Base-by-base conservation (phyloP, 2,329 filamentous ascomycete genomes). In the Colletotrichum musicola region DNA sequence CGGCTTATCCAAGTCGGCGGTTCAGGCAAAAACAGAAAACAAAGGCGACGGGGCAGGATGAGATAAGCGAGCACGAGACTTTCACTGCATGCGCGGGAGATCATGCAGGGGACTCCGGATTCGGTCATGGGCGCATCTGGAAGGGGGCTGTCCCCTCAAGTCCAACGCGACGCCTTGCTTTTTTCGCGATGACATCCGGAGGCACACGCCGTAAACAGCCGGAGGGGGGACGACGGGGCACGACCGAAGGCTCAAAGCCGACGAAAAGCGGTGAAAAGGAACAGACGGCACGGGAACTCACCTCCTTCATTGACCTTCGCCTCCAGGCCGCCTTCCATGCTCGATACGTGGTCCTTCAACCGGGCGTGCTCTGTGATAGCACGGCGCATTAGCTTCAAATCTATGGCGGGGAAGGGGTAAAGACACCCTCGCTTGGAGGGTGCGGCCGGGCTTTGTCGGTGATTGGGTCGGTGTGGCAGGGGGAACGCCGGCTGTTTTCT, bases 231-330 rank as follows among this genome's bases (percentile, higher is more conserved):
- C 74, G 71, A 75, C 61, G 73, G 59, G 70, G 71, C 73, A 71
- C 57, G 54, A 35, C 30, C 51, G 55, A 50, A 62, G 56, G 62
- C 49, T 38, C 18, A 49, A 68, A 71, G 64, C 72, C 69, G 75
- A 76, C 57, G 73, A 68, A 75, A 78, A 77, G 71, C 73, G 75
- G 49, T 73, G 1, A 13, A 59, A 18, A 18, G 69, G 13, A 18
- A 44, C 30, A 35, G 30, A 35, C 30, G 40, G 54, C 56, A 14
- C 20, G 58, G 46, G 49, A 69, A 87, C 92, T 85, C 83, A 95
- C 93, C 96, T 86, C 93, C 96, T 92, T 99, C 97, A 75, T 97
- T 88, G 71, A 99, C 91, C 77, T 88, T 92, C 57, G 95, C 94
- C 81, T 98, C 96, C 18, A 99, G 87, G 73, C 94, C 93, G 71